Base-by-base conservation (phyloP, 2,329 filamentous ascomycete species). In the Aspergillus eucalypticola region DNA sequence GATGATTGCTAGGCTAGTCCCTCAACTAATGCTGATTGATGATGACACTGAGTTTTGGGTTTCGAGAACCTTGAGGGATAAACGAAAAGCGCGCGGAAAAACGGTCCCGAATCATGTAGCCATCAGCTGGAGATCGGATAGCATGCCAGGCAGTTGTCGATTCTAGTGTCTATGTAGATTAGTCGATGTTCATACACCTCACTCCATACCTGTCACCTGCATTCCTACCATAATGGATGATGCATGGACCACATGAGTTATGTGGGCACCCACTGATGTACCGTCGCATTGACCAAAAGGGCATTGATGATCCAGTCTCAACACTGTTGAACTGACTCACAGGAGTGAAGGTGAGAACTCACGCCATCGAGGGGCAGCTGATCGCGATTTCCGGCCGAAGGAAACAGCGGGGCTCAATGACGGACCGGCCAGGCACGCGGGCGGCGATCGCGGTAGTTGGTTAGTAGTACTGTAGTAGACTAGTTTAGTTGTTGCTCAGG, bases 341-440 rank as follows among this genome's bases (percentile, higher is more conserved):
- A 11, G 44, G 8, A 15, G n/a, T 11, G 13, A n/a, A 55, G 21
- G 25, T 50, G 35, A 51, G 27, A 35, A 44, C 60, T 64, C 63
- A 64, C 63, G 63, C 63, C 60, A 64, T 63, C 60, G 53, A 46
- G 53, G 53, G 53, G 53, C 53, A 55, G 53, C 27, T 55, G 53
- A 55, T 55, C 51, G 41, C 46, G 48, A 64, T 35, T 59, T 19
- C 60, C 63, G 58, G 63, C 63, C 56, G 63, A 56, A 58, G 58
- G 58, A 60, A n/a, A 25, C 21, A 42, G 53, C 35, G 53, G 53
- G 39, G 53, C 35, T 35, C 53, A 44, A 32, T 25, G 53, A 55
- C n/a, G 53, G 29, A 29, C 53, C 53, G 53, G 53, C 53, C 53
- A 55, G 53, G 53, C 52, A 54, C 21, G 17, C 39, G 27, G 41